A percentile compares a stretch with the other conserved stretches of the same genome.
Conservation (phyloP, 768 basidiomycete genomes). For the Tricholoma flavovirens region DNA sequence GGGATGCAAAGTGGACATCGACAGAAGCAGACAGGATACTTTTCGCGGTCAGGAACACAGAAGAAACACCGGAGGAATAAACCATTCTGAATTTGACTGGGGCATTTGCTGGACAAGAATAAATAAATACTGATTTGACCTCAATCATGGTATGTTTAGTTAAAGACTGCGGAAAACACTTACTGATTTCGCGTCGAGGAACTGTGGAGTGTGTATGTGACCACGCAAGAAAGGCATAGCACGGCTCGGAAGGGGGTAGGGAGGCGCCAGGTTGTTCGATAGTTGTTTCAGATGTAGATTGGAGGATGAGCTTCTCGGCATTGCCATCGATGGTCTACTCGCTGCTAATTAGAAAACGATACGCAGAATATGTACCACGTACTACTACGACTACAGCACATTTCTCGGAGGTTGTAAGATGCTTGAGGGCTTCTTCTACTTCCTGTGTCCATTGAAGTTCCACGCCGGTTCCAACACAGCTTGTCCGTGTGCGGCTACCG, state of each 20-base stretch:
- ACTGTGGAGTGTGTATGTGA: slow-evolving; percentile 34
- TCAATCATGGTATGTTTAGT: background rate
- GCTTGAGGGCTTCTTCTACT: slow-evolving; percentile 56
- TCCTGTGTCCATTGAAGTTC: slow-evolving; percentile 66
- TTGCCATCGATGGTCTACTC: slow-evolving; percentile 59
- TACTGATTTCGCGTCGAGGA: slow-evolving; percentile 57
- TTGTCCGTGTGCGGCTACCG: slow-evolving; percentile 50
- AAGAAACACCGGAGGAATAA: slow-evolving; percentile 67
- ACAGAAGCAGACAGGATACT: slow-evolving; percentile 38
- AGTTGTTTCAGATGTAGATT: slow-evolving; percentile 32
- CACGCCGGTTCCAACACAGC: slow-evolving; percentile 53
- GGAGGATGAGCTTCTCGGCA: slow-evolving; percentile 53
- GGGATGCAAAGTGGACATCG: slow-evolving; percentile 36
- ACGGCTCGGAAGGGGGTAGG: slow-evolving; percentile 56
- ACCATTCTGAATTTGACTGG: slow-evolving; percentile 86
- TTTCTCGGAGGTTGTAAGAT: slow-evolving; percentile 44
- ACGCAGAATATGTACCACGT: slow-evolving; percentile 4
- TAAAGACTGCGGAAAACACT: slow-evolving; percentile 13
- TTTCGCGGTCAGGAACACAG: slow-evolving; percentile 54
- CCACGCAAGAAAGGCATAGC: slow-evolving; percentile 69
- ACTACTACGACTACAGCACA: slow-evolving; percentile 63
- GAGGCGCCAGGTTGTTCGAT: slow-evolving; percentile 39
- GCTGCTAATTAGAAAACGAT: background rate
- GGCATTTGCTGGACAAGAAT: slow-evolving; percentile 79
- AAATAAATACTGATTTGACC: slow-evolving; percentile 67